A percentile compares a stretch with the other conserved stretches of the same genome.
Evolutionary conservation across 2,329 filamentous ascomycete species (phyloP).

Genomic region (Colletotrichum liriopes): DNA sequence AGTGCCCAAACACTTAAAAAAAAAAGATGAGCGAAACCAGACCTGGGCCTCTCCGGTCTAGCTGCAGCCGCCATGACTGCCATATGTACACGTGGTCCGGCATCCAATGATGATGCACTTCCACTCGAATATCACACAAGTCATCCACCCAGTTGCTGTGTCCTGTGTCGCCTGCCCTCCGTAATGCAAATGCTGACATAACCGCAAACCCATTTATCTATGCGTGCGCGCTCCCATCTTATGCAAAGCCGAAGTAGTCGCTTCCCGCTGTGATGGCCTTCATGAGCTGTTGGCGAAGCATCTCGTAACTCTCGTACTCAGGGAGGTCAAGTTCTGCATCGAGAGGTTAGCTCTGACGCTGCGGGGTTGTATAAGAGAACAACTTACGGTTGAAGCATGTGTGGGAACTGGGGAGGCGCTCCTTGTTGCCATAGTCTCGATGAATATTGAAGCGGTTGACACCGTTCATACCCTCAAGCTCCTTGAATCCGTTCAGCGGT

Average conservation of each 20-base stretch:
- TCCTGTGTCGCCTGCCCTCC: constrained; percentile 34
- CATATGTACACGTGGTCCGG: constrained; percentile 37
- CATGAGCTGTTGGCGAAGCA: constrained; percentile 87
- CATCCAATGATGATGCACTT: constrained; percentile 22
- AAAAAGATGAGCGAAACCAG: constrained; percentile 4
- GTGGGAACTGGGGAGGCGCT: constrained; percentile 94
- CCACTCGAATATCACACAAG: constrained; percentile 24
- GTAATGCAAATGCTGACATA: constrained; percentile 41
- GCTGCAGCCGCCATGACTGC: constrained; percentile 1
- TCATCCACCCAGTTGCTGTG: constrained; percentile 21
- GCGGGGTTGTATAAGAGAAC: constrained; percentile 1
- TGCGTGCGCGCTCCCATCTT: constrained; percentile 52
- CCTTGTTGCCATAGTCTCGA: constrained; percentile 96
- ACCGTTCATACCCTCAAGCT: constrained; percentile 99
- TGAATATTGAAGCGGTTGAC: constrained; percentile 99
- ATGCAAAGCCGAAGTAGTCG: constrained; percentile 98
- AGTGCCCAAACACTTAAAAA: constrained; percentile 12
- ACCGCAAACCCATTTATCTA: constrained; percentile 34
- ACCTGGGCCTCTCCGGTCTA: background rate
- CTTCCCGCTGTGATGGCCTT: constrained; percentile 98
- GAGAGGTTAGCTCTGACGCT: constrained; percentile 7
- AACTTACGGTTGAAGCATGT: constrained; percentile 99
- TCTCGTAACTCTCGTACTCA: constrained; percentile 97
- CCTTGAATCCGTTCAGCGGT: constrained; percentile 97
- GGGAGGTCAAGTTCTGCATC: constrained; percentile 92